These are phyloP conservation scores for Phellopilus nigrolimitatus DNA, from an alignment of 1,284 basidiomycete species.

Conservation along the genomic window DNA sequence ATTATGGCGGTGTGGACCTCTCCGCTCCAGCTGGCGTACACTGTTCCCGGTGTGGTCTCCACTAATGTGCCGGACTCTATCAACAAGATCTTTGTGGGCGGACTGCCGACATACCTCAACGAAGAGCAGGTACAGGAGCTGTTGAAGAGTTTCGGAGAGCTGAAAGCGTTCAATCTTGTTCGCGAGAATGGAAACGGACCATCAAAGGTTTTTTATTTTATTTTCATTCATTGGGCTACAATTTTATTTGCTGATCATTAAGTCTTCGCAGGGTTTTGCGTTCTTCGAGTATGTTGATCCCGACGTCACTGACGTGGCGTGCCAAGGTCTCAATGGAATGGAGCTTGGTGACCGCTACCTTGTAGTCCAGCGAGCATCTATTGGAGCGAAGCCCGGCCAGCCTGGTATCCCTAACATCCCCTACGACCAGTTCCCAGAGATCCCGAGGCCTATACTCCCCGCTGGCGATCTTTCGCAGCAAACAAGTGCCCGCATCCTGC, in stretches of 20 bases:
- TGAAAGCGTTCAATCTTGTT: slow-evolving; percentile 97
- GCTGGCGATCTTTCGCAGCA: slow-evolving; percentile 61
- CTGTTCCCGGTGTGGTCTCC: slow-evolving; percentile 91
- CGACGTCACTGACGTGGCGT: slow-evolving; percentile 88
- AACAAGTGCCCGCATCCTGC: slow-evolving; percentile 74
- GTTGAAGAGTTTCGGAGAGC: slow-evolving; percentile 94
- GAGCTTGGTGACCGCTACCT: slow-evolving; percentile 95
- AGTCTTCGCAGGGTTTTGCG: slow-evolving; percentile 77
- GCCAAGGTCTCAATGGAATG: slow-evolving; percentile 96
- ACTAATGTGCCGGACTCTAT: slow-evolving; percentile 95
- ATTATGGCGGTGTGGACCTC: slow-evolving; percentile 77
- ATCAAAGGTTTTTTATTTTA: slow-evolving; percentile 63
- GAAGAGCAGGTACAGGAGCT: slow-evolving; percentile 98
- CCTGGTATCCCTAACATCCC: slow-evolving; percentile 55
- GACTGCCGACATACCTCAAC: slow-evolving; percentile 90
- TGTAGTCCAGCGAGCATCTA: slow-evolving; percentile 95
- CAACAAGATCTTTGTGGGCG: slow-evolving; percentile 98
- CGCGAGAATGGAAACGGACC: slow-evolving; percentile 85
- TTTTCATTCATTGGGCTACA: not conserved
- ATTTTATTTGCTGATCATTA: not conserved
- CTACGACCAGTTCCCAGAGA: slow-evolving; percentile 69
- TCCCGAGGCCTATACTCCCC: slow-evolving; percentile 79
- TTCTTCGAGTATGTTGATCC: slow-evolving; percentile 98
- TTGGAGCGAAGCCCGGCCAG: slow-evolving; percentile 76
- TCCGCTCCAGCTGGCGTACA: slow-evolving; percentile 62